Evolutionary conservation across 192 early-diverging fungal species (phyloP).

Genomic region (Rhizophagus sp.): DNA sequence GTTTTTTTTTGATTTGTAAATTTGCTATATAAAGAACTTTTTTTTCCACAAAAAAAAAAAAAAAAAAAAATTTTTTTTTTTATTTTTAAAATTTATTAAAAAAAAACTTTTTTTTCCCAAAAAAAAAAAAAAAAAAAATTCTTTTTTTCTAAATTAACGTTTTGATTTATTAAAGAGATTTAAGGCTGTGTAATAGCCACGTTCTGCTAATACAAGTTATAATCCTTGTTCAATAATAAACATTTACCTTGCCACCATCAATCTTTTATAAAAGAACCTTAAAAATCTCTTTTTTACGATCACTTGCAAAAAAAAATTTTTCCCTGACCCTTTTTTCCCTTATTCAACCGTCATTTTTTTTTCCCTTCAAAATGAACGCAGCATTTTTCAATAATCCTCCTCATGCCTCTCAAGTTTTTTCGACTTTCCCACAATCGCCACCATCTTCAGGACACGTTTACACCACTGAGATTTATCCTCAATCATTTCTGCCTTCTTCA

Average conservation of each 20-base stretch:
- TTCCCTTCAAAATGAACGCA: not conserved
- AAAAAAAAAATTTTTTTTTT: too few relatives aligned
- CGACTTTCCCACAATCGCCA: not conserved
- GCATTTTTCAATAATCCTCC: not conserved
- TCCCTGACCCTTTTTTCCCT: not conserved
- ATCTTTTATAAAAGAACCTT: not conserved
- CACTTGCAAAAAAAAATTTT: not conserved
- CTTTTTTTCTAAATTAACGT: too few relatives aligned
- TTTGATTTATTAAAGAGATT: too few relatives aligned
- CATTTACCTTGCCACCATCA: not conserved
- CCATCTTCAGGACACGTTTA: conserved; percentile 7
- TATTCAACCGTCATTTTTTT: not conserved
- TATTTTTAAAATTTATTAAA: too few relatives aligned
- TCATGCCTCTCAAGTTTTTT: not conserved
- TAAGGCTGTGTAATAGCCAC: not conserved
- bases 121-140: too few relatives aligned
- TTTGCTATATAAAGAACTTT: too few relatives aligned
- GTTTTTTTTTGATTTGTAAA: too few relatives aligned
- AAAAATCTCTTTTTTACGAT: not conserved
- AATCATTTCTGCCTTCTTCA: conserved; percentile 17
- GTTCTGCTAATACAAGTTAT: not conserved
- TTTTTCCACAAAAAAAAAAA: too few relatives aligned
- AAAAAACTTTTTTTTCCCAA: too few relatives aligned
- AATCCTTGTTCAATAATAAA: not conserved
- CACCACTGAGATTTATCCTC: conserved; percentile 22